These are phyloP conservation scores for Phytophthora sp. DNA, from an alignment of 352 stramenopile species.

Conservation along the genomic window DNA sequence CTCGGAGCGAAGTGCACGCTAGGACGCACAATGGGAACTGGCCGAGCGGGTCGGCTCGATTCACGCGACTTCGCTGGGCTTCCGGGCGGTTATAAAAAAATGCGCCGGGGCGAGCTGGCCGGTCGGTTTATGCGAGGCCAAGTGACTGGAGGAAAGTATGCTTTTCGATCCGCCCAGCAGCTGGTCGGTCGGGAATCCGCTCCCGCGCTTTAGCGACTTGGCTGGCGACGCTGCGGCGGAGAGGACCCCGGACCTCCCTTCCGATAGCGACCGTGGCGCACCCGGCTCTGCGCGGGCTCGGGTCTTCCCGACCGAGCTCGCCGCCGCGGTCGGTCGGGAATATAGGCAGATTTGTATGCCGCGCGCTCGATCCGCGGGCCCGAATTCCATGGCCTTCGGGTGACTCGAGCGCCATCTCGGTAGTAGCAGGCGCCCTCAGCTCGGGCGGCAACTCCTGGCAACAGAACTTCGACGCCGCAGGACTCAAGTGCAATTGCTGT, in stretches of 20 bases:
- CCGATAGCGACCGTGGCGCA: constrained; percentile 6
- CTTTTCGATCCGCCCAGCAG: background rate
- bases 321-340: too few relatives aligned
- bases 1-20: constrained; percentile 5
- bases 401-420: too few relatives aligned
- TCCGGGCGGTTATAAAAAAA: constrained; percentile 40
- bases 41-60: background rate
- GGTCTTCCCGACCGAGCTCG: too few relatives aligned
- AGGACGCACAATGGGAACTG: constrained; percentile 38
- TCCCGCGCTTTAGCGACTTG: constrained; percentile 22
- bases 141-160: constrained; percentile 31
- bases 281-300: background rate
- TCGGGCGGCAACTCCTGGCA: too few relatives aligned
- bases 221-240: background rate
- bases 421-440: too few relatives aligned
- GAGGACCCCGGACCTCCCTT: constrained; percentile 12
- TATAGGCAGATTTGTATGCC: too few relatives aligned
- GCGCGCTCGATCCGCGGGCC: too few relatives aligned
- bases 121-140: constrained; percentile 25
- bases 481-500: too few relatives aligned
- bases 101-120: constrained; percentile 24
- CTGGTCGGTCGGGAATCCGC: constrained; percentile 35
- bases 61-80: constrained; percentile 24
- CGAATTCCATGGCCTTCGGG: too few relatives aligned
- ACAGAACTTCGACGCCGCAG: too few relatives aligned